Conservation (phyloP, 768 basidiomycete species). For the Tulasnella sp. region DNA sequence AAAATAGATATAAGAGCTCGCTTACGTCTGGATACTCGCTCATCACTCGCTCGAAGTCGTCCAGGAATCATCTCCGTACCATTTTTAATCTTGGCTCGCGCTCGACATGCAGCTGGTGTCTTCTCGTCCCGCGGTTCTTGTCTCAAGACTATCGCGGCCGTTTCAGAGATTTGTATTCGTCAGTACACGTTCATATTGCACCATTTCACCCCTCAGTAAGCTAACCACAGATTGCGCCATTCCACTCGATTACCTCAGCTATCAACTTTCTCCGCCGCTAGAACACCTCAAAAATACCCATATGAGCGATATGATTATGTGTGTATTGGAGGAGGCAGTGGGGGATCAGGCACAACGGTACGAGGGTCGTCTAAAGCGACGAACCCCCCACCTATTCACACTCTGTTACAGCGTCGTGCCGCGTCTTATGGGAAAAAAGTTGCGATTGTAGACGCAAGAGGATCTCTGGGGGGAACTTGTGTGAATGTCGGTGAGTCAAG, state of each 20-base stretch:
- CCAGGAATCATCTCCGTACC: no score
- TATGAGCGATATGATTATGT: conserved; percentile 61
- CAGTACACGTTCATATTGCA: not conserved
- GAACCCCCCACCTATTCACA: no score
- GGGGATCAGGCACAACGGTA: conserved; percentile 80
- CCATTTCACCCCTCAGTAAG: not conserved
- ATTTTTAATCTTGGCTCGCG: no score
- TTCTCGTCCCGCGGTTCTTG: not conserved
- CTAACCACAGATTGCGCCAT: not conserved
- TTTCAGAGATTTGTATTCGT: not conserved
- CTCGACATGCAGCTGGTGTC: no score
- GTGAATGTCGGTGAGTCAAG: conserved; percentile 80
- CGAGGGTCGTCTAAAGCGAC: no score
- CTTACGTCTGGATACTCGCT: no score
- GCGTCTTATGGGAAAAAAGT: conserved; percentile 88
- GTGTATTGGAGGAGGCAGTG: conserved; percentile 87
- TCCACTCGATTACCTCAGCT: no score
- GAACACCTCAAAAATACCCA: conserved; percentile 50
- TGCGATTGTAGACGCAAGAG: conserved; percentile 70
- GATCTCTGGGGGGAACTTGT: conserved; percentile 82
- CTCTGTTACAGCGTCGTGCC: conserved; percentile 59
- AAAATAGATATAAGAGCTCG: no score
- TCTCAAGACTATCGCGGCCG: not conserved
- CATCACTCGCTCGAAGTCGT: no score
- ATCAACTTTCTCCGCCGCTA: conserved; percentile 34